Conservation (phyloP, 2,329 filamentous ascomycete genomes). For the Cryoendolithus antarcticus region DNA sequence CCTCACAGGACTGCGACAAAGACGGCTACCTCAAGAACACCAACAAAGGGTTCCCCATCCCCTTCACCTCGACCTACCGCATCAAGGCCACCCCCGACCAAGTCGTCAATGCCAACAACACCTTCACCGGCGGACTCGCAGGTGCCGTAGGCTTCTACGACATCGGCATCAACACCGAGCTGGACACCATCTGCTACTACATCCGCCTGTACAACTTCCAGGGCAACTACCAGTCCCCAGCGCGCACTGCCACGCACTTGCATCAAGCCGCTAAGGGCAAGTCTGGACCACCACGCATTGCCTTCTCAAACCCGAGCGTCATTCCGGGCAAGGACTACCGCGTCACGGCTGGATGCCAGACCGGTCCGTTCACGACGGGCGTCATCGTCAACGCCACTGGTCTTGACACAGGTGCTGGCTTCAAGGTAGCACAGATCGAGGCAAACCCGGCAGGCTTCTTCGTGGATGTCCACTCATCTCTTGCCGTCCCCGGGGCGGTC, state of each 20-base stretch:
- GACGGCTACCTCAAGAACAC: too few relatives aligned
- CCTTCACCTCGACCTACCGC: constrained; percentile 40
- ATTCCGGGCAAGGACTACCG: constrained; percentile 21
- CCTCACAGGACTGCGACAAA: too few relatives aligned
- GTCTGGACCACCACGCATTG: constrained; percentile 40
- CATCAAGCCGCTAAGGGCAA: constrained; percentile 37
- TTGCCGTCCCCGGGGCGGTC: constrained; percentile 38
- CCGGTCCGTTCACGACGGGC: constrained; percentile 33
- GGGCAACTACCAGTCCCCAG: constrained; percentile 39
- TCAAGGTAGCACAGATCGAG: constrained; percentile 40
- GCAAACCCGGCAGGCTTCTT: constrained; percentile 39
- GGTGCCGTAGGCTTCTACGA: constrained; percentile 39
- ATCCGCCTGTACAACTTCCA: constrained; percentile 39
- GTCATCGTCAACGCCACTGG: constrained; percentile 25
- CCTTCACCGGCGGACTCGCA: constrained; percentile 12
- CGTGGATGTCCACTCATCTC: constrained; percentile 40
- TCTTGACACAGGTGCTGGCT: constrained; percentile 34
- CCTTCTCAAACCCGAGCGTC: constrained; percentile 35
- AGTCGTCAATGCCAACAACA: constrained; percentile 33
- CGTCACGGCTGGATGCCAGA: constrained; percentile 31
- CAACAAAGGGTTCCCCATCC: not conserved
- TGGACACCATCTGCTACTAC: constrained; percentile 36
- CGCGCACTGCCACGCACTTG: constrained; percentile 44
- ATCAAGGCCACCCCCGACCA: constrained; percentile 38
- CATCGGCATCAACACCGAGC: constrained; percentile 39